Conservation (phyloP, 2,329 filamentous ascomycete species). For the Erysiphe pulchra region DNA sequence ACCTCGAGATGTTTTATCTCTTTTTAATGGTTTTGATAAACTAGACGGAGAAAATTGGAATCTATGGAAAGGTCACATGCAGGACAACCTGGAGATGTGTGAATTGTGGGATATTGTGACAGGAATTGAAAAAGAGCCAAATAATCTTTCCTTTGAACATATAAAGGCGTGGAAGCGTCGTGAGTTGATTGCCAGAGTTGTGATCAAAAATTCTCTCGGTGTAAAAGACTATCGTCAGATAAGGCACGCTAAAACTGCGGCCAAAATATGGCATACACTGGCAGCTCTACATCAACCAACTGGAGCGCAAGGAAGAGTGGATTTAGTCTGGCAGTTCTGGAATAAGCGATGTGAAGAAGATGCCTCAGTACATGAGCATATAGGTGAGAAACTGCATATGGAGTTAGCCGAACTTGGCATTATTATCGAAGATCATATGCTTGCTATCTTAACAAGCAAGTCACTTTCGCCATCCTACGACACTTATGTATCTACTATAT, state of each 20-base stretch:
- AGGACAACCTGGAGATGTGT: neutral
- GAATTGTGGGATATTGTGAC: neutral
- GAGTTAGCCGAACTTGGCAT: neutral
- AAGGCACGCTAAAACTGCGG: neutral
- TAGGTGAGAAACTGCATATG: neutral
- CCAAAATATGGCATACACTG: neutral
- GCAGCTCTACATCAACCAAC: neutral
- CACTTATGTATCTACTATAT: neutral
- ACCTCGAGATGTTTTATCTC: neutral
- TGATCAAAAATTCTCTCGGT: neutral
- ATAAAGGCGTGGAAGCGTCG: no score
- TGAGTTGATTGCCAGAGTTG: neutral
- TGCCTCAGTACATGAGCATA: neutral
- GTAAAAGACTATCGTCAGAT: neutral
- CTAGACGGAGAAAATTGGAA: neutral
- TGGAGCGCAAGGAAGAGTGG: neutral
- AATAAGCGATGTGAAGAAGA: neutral
- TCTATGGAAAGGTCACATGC: neutral
- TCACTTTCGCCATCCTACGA: neutral
- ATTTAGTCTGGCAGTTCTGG: neutral
- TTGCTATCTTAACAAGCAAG: neutral
- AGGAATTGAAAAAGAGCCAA: neutral
- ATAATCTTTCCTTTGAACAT: no score
- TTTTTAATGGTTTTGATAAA: neutral
- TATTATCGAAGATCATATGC: slow-evolving; percentile 1